Evolutionary conservation across 2,329 filamentous ascomycete genomes (phyloP).

Genomic region (Dothiorella sarmentorum): DNA sequence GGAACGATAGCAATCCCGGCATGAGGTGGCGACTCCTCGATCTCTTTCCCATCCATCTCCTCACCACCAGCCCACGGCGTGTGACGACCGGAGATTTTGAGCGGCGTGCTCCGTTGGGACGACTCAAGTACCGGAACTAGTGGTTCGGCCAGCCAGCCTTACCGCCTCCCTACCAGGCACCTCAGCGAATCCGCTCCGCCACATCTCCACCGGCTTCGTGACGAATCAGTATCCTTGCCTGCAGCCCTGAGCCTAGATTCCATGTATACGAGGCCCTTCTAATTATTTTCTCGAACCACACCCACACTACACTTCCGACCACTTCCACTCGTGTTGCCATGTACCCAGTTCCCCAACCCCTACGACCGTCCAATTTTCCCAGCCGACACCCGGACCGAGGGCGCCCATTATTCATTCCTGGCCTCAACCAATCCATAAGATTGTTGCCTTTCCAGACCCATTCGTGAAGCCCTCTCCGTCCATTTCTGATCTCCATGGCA

Average conservation of each 20-base stretch:
- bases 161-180: not conserved
- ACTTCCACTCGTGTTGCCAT: not conserved
- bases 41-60: too few species aligned
- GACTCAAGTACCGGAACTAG: not conserved
- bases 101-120: not conserved
- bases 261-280: not conserved
- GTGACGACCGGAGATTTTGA: not conserved
- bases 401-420: not conserved
- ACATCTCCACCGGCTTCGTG: not conserved
- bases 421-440: not conserved
- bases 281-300: not conserved
- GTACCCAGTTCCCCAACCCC: too few species aligned
- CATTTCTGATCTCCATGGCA: not conserved
- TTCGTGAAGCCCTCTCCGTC: not conserved
- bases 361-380: conserved; percentile 5
- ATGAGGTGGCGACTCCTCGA: too few species aligned
- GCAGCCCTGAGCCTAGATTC: not conserved
- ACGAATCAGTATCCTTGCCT: too few species aligned
- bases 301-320: too few species aligned
- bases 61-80: not conserved
- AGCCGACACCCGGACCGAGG: not conserved
- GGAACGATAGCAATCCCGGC: too few species aligned
- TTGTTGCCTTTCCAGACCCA: not conserved
- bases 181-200: not conserved
- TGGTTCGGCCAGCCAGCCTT: not conserved